phyloP scores from a whole-genome alignment of 1,284 basidiomycete species.

The Ceratobasidium sp. region DNA sequence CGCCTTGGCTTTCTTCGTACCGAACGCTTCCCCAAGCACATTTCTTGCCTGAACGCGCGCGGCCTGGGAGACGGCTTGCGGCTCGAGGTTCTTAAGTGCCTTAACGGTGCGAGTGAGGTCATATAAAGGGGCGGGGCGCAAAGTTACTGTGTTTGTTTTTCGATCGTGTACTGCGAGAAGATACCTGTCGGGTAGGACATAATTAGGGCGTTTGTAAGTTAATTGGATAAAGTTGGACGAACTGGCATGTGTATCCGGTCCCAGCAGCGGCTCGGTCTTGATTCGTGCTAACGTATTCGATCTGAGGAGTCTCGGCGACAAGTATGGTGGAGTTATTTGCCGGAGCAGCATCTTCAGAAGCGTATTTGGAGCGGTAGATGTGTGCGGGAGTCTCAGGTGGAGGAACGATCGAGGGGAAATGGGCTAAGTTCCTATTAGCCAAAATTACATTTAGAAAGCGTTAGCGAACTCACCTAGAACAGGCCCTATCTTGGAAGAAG shows the following conservation, averaged over 20 bases:
- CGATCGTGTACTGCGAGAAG: conserved; percentile 79
- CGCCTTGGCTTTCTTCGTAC: conserved; percentile 91
- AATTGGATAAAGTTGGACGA: conserved; percentile 47
- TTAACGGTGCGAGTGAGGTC: conserved; percentile 85
- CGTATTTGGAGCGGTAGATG: conserved; percentile 68
- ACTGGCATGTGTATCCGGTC: conserved; percentile 66
- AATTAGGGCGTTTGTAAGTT: conserved; percentile 24
- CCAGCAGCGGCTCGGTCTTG: conserved; percentile 63
- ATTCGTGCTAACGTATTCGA: conserved; percentile 70
- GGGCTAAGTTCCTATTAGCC: conserved; percentile 64
- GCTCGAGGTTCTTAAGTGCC: conserved; percentile 71
- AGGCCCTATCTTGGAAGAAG: conserved; percentile 70
- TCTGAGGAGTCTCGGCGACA: conserved; percentile 77
- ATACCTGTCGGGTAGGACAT: conserved; percentile 62
- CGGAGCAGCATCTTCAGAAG: conserved; percentile 57
- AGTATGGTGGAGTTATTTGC: conserved; percentile 66
- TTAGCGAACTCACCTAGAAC: conserved; percentile 71
- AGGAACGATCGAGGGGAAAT: conserved; percentile 78
- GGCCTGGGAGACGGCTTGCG: conserved; percentile 62
- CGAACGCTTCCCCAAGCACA: conserved; percentile 90
- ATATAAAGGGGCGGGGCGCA: conserved; percentile 80
- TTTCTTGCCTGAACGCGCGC: conserved; percentile 75
- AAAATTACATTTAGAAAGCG: conserved; percentile 50
- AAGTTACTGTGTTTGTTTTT: conserved; percentile 72
- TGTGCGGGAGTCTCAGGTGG: conserved; percentile 73